These are phyloP conservation scores for Trichoderma arundinaceum DNA, from an alignment of 2,329 filamentous ascomycete genomes.

Conservation along the genomic window DNA sequence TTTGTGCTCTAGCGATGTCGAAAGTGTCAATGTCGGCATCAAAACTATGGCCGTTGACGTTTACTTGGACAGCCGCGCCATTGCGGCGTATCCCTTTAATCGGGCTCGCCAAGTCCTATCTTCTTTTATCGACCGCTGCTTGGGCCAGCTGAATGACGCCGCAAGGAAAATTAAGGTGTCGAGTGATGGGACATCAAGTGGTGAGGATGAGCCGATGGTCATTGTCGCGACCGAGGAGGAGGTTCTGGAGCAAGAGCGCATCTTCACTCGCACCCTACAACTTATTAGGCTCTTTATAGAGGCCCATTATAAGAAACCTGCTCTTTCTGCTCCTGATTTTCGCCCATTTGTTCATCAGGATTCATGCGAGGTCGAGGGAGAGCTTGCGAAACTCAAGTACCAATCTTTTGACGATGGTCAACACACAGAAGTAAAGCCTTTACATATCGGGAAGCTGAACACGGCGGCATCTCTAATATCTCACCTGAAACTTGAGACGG, in stretches of 20 bases:
- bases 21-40: constrained; percentile 72
- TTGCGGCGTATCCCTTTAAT: constrained; percentile 55
- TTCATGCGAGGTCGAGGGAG: constrained; percentile 63
- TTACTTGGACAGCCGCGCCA: constrained; percentile 67
- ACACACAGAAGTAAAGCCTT: constrained; percentile 63
- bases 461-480: constrained; percentile 73
- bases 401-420: constrained; percentile 71
- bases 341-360: constrained; percentile 58
- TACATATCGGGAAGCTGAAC: constrained; percentile 72
- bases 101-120: constrained; percentile 67
- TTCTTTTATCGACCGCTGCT: constrained; percentile 73
- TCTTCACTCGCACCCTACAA: constrained; percentile 71
- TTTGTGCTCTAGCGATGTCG: constrained; percentile 67
- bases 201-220: constrained; percentile 60
- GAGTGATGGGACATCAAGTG: constrained; percentile 49
- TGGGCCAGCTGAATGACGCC: constrained; percentile 70
- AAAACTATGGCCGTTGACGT: constrained; percentile 71
- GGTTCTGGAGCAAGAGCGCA: constrained; percentile 56
- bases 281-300: constrained; percentile 71
- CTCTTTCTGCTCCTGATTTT: constrained; percentile 64
- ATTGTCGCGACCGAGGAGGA: constrained; percentile 56
- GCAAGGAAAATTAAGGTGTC: constrained; percentile 59
- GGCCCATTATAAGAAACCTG: constrained; percentile 65
- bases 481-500: constrained; percentile 69
- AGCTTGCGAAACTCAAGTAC: constrained; percentile 71